These are phyloP conservation scores for Tuber aestivum DNA, from an alignment of 495 filamentous ascomycete genomes.

Conservation along the genomic window DNA sequence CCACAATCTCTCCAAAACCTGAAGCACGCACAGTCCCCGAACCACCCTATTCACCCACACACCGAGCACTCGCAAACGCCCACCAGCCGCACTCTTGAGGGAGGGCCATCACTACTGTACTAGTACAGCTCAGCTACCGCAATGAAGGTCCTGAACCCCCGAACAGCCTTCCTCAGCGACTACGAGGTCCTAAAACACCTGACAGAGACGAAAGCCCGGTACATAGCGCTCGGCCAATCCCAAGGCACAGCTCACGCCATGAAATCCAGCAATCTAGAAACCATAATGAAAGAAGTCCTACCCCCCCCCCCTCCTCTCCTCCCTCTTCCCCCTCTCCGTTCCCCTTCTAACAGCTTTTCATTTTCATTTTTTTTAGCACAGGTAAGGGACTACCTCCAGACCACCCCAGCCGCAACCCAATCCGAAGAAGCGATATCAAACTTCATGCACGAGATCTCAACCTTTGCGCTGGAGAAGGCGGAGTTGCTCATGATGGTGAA, in stretches of 20 bases:
- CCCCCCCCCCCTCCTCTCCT: not conserved
- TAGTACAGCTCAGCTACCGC: slow-evolving; percentile 14
- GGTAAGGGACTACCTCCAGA: slow-evolving; percentile 41
- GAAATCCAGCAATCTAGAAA: slow-evolving; percentile 48
- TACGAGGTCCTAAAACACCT: slow-evolving; percentile 60
- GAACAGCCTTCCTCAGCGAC: slow-evolving; percentile 59
- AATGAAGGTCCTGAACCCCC: slow-evolving; percentile 57
- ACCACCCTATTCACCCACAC: not conserved
- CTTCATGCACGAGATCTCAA: slow-evolving; percentile 29
- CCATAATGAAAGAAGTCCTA: slow-evolving; percentile 46
- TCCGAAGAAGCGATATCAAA: slow-evolving; percentile 22
- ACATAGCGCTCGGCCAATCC: slow-evolving; percentile 33
- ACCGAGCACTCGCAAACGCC: too few species aligned
- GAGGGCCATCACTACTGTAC: too few species aligned
- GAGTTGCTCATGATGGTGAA: slow-evolving; percentile 63
- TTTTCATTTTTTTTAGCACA: too few species aligned
- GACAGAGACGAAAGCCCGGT: slow-evolving; percentile 44
- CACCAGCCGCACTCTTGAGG: too few species aligned
- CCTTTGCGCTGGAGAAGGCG: slow-evolving; percentile 47
- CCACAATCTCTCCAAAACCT: not conserved
- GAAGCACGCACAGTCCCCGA: not conserved
- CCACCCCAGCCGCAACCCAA: slow-evolving; percentile 34
- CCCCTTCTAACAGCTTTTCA: not conserved
- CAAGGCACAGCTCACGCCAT: slow-evolving; percentile 35
- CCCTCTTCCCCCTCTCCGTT: too few species aligned